A percentile compares a stretch with the other conserved stretches of the same genome.
These are phyloP conservation scores for Coemansia umbellata DNA, from an alignment of 192 early-diverging fungal species.

Conservation along the genomic window DNA sequence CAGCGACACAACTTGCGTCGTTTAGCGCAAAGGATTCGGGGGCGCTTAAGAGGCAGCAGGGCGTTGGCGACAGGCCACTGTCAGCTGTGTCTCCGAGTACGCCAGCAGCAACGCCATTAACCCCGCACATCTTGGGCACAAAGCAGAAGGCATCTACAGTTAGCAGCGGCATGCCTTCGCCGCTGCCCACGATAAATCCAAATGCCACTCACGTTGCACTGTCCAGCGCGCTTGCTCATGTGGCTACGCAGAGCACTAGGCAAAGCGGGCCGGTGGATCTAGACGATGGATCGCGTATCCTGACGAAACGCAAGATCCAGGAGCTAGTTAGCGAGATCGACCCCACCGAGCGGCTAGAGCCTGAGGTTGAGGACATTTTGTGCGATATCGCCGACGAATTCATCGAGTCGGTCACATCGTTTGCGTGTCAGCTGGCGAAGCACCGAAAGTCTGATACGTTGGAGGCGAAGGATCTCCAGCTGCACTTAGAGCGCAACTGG, in stretches of 20 bases:
- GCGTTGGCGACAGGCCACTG: background rate
- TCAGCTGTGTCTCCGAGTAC: conserved; percentile 7
- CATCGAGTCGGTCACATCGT: conserved; percentile 77
- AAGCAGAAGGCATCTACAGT: conserved; percentile 2
- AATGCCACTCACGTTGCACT: conserved; percentile 32
- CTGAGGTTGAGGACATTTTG: conserved; percentile 81
- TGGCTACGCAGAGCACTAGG: conserved; percentile 44
- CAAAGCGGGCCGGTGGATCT: conserved; percentile 40
- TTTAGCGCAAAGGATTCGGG: conserved; percentile 19
- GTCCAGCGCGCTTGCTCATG: conserved; percentile 43
- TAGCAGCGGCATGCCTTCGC: conserved; percentile 9
- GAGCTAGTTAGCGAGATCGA: conserved; percentile 85
- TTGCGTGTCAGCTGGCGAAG: conserved; percentile 79
- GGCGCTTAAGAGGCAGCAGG: background rate
- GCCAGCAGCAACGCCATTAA: conserved; percentile 19
- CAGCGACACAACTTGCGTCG: conserved; percentile 18
- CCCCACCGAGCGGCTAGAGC: conserved; percentile 70
- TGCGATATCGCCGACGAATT: conserved; percentile 85
- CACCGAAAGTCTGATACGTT: conserved; percentile 74
- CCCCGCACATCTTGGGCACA: conserved; percentile 22
- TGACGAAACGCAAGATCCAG: conserved; percentile 77
- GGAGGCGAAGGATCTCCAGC: conserved; percentile 83
- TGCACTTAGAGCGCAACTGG: conserved; percentile 87
- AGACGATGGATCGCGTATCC: conserved; percentile 46
- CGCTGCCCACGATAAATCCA: conserved; percentile 13